A percentile compares a stretch with the other conserved stretches of the same genome.
Evolutionary conservation across 169 alveolate species (phyloP).

Genomic region (Prorocentrum cordatum): DNA sequence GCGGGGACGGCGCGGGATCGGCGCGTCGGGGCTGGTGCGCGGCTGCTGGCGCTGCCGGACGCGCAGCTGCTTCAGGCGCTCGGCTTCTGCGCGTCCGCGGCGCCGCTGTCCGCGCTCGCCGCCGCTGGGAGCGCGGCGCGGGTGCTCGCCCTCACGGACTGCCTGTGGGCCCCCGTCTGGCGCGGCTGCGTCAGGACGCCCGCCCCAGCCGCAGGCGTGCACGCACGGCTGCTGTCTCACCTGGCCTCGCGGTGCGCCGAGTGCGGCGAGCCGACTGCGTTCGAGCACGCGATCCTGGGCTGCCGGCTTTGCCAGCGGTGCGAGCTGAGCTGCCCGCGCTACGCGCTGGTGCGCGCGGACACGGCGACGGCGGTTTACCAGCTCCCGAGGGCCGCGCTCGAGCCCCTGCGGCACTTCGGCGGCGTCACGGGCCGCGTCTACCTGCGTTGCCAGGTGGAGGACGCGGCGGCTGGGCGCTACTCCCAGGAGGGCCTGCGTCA

Average conservation of each 20-base stretch:
- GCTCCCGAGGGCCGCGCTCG: background rate
- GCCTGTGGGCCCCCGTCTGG: background rate
- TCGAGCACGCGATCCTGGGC: constrained; percentile 28
- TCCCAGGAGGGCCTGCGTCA: constrained; percentile 9
- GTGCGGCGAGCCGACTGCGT: background rate
- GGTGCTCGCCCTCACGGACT: background rate
- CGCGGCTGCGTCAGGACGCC: background rate
- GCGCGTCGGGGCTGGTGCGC: no score
- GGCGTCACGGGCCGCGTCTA: constrained; percentile 27
- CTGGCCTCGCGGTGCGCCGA: constrained; percentile 7
- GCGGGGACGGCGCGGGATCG: no score
- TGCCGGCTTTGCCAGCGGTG: background rate
- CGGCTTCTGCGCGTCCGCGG: background rate
- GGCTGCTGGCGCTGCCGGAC: no score
- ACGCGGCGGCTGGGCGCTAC: background rate
- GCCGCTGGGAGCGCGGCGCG: background rate
- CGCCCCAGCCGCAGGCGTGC: background rate
- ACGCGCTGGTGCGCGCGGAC: background rate
- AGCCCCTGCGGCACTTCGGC: constrained; percentile 17
- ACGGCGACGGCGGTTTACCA: background rate
- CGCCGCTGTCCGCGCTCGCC: background rate
- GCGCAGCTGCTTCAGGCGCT: background rate
- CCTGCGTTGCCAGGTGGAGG: constrained; percentile 8
- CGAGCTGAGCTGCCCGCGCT: background rate
- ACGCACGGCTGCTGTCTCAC: background rate